Evolutionary conservation across 805 yeast genomes (phyloP).

Genomic region (Torulaspora microellipsoides): DNA sequence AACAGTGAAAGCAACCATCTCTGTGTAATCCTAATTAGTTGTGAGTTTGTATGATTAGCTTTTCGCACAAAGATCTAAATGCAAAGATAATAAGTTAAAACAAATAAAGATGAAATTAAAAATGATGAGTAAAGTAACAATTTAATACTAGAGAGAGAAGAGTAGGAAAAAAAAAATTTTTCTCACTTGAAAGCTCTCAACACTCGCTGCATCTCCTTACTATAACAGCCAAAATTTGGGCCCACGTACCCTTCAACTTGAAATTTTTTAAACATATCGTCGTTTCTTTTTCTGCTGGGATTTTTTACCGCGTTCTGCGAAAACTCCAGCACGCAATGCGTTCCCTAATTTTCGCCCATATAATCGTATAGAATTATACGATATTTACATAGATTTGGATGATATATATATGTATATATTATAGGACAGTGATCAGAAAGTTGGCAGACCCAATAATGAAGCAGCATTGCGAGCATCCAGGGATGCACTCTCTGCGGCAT

Average conservation of each 20-base stretch:
- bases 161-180: conserved; percentile 9
- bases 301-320: conserved; percentile 14
- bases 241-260: conserved; percentile 1
- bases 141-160: neutral
- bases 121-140: neutral
- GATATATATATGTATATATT: neutral
- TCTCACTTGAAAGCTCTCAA: conserved; percentile 4
- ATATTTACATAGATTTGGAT: neutral
- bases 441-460: conserved; percentile 66
- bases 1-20: conserved; percentile 51
- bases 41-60: conserved; percentile 15
- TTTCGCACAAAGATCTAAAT: conserved; percentile 7
- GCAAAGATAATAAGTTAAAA: conserved; percentile 1
- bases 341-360: conserved; percentile 9
- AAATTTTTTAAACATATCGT: conserved; percentile 1
- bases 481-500: conserved; percentile 9
- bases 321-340: conserved; percentile 7
- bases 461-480: conserved; percentile 87
- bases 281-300: neutral
- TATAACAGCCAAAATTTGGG: no score
- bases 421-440: conserved; percentile 41
- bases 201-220: conserved; percentile 1
- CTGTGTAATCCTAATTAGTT: conserved; percentile 11
- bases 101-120: neutral
- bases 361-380: neutral